Evolutionary conservation across 345 rosid genomes (phyloP).

Genomic region (Triadica sebifera): DNA sequence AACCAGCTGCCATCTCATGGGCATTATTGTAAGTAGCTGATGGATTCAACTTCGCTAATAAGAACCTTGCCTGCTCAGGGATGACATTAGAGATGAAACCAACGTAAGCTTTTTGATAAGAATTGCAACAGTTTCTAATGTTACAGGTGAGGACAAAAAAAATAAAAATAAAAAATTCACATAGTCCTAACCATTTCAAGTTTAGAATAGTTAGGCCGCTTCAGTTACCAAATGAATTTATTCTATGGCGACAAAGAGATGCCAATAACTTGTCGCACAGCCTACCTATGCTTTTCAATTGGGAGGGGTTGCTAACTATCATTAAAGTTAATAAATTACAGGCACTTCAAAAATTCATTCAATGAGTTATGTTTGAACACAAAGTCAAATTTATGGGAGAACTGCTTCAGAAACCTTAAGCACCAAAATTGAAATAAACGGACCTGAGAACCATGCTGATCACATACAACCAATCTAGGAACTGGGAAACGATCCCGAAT

Average conservation of each 20-base stretch:
- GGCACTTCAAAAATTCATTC: not conserved
- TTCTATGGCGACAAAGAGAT: not conserved
- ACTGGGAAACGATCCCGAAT: slow-evolving; percentile 88
- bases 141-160: too few species aligned
- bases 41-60: slow-evolving; percentile 93
- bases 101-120: not conserved
- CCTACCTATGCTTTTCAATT: not conserved
- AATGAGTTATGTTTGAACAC: not conserved
- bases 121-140: too few species aligned
- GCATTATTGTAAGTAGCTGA: slow-evolving; percentile 86
- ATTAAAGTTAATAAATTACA: not conserved
- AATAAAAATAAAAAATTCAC: not conserved
- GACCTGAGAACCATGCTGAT: slow-evolving; percentile 99
- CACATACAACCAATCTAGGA: slow-evolving; percentile 93
- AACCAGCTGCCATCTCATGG: slow-evolving; percentile 72
- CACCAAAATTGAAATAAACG: slow-evolving; percentile 12
- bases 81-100: not conserved
- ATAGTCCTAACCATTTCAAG: not conserved
- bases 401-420: not conserved
- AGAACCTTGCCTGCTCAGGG: slow-evolving; percentile 77
- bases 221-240: not conserved
- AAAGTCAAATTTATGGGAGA: not conserved
- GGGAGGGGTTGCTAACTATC: not conserved
- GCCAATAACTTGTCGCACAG: not conserved
- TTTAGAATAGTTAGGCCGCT: not conserved